A percentile compares a stretch with the other conserved stretches of the same genome.
These are phyloP conservation scores for Vitis rotundifolia DNA, from an alignment of 164 flowering plant species.

Conservation along the genomic window DNA sequence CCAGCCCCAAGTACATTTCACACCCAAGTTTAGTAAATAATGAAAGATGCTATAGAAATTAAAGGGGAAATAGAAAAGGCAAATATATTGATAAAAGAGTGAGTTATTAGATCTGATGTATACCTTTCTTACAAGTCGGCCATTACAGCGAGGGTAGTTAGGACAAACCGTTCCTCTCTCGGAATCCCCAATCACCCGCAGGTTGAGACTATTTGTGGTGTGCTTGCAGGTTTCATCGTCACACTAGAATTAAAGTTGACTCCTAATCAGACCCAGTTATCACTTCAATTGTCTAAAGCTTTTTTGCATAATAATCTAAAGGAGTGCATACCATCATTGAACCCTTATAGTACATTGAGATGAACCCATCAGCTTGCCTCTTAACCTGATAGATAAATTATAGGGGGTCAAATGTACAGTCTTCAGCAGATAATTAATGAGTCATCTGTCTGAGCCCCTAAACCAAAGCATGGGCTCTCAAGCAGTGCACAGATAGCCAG, in stretches of 20 bases:
- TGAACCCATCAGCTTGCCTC: conserved; percentile 75
- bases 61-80: background rate
- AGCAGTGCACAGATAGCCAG: background rate
- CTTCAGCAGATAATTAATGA: background rate
- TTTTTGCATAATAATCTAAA: background rate
- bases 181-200: conserved; percentile 76
- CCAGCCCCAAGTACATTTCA: background rate
- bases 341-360: conserved; percentile 75
- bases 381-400: conserved; percentile 61
- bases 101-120: background rate
- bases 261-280: background rate
- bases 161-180: conserved; percentile 92
- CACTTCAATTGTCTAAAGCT: background rate
- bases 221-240: conserved; percentile 95
- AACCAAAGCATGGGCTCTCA: background rate
- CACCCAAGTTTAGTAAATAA: background rate
- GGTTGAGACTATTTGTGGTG: conserved; percentile 68
- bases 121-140: conserved; percentile 84
- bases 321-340: conserved; percentile 64
- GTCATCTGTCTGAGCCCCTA: background rate
- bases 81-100: background rate
- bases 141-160: conserved; percentile 89
- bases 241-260: conserved; percentile 51
- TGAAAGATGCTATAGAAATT: background rate
- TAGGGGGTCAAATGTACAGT: background rate